These are phyloP conservation scores for Diaporthe sp. DNA, from an alignment of 2,329 filamentous ascomycete genomes.

Conservation along the genomic window DNA sequence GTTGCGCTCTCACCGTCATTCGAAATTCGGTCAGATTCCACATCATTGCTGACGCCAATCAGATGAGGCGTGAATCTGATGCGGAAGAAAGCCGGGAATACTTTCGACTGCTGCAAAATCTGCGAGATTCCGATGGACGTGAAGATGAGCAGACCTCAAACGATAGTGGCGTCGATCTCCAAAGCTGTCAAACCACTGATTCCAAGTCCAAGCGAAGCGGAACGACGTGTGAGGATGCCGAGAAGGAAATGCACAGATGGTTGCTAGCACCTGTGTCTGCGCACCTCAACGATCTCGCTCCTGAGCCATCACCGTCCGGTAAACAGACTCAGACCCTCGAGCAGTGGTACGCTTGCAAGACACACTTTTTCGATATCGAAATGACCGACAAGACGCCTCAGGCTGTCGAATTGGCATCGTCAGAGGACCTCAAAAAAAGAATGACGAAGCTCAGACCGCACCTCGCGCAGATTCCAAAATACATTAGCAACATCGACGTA, in stretches of 20 bases:
- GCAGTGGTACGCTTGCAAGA: slow-evolving; percentile 20
- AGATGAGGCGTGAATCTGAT: background rate
- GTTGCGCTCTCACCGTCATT: slow-evolving; percentile 25
- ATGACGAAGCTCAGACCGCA: slow-evolving; percentile 25
- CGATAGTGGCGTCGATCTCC: slow-evolving; percentile 26
- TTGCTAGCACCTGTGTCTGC: background rate
- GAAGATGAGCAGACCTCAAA: slow-evolving; percentile 13
- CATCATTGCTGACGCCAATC: slow-evolving; percentile 19
- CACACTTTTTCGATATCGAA: slow-evolving; percentile 21
- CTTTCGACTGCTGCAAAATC: background rate
- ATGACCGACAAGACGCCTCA: background rate
- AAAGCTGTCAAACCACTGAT: background rate
- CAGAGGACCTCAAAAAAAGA: slow-evolving; percentile 9
- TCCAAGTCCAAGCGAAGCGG: background rate
- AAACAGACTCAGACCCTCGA: background rate
- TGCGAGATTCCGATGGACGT: background rate
- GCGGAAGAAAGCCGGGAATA: background rate
- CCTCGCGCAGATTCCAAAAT: slow-evolving; percentile 12
- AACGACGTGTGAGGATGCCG: background rate
- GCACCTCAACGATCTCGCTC: background rate
- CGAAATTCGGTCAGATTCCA: slow-evolving; percentile 1
- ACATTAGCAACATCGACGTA: slow-evolving; percentile 27
- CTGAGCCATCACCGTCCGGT: background rate
- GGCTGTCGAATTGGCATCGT: slow-evolving; percentile 5
- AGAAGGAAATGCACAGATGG: slow-evolving; percentile 1